Evolutionary conservation across 768 basidiomycete species (phyloP), one percentile per base, ranked within the genome.

Genomic region (Podaxis sp.): DNA sequence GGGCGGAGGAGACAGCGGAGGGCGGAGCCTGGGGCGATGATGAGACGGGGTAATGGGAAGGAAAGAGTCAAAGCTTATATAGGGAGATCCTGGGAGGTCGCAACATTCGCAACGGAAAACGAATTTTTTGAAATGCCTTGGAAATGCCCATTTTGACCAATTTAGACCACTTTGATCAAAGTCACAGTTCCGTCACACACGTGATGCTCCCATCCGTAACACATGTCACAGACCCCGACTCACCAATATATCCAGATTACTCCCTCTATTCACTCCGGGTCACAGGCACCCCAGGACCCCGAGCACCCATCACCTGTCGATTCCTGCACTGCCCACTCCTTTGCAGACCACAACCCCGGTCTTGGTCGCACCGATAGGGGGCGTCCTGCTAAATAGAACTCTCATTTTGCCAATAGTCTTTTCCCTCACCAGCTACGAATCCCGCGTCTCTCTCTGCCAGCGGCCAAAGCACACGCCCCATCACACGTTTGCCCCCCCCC

Each of bases 21-120:
- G 42, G 27, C 27, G 62, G 42, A 18, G 9, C 42, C 42, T 44
- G n/a, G 42, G n/a, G n/a, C n/a, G 42, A 44, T 44, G 55, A 40
- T 57, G 63, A 60, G 64, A 59, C 64, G 50, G 66, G 64, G 61
- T 60, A 57, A 50, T 58, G 67, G 59, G 64, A 44, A 61, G 36
- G 53, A 51, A 63, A 65, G 62, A 61, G 62, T 56, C 59, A 55
- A 57, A 46, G 61, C 67, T 74, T 77, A 73, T 77, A 76, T 76
- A 75, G 73, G 69, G 68, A 61, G 61, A 66, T 64, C 57, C 62
- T 64, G 69, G 65, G 70, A 72, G 66, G 71, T 73, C 72, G 76
- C 76, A 73, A 77, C 75, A 74, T 76, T 73, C 69, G 66, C 68
- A 70, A 71, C 57, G 48, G 57, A 59, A 59, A 51, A 59, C 57